Base-by-base conservation (phyloP, 345 rosid species). In the Euclidium syriacum region DNA sequence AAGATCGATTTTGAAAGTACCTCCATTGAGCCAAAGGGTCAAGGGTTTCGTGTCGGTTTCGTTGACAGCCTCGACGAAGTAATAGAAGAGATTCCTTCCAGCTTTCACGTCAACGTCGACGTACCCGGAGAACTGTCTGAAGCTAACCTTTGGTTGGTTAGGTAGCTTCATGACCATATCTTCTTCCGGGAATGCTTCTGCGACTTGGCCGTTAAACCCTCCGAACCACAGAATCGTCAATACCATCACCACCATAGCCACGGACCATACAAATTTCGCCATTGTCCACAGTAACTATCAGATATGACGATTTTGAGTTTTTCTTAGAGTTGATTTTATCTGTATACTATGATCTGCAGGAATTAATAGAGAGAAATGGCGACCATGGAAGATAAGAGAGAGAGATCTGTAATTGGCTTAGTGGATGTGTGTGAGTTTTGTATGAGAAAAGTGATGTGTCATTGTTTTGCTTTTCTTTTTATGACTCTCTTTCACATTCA, bases 1-100 rank as follows among this genome's bases (percentile, higher is more conserved):
- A 5, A 12, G 44, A 40, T 40, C 19, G n/a, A n/a, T n/a, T n/a
- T 17, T 40, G 44, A 17, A 59, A 53, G n/a, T 22, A 86, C 91
- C 95, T 83, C 96, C 96, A 77, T 88, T 91, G 76, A 88, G 96
- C 98, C 91, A 91, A 46, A 91, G 86, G 64, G 95, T 64, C 14
- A 91, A 88, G 35, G 98, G 91, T 67, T 81, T 88, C 22, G 54
- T 68, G 22, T 67, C 57, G 15, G 90, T 79, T 22, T 83, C 64
- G 38, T 66, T 64, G 4, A 75, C 81, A 18, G 96, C 91, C 62
- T 88, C 95, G 11, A 83, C 91, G 36, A 81, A 91, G 82, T 88
- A 91, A 67, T 91, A 91, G 59, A 88, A 91, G 81, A 91, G 78
- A 81, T 87, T 84, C 68, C 81, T 80, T 15, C 90, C 96, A 59